Percentiles rank a stretch among this genome's conserved stretches.
Conservation (phyloP, 345 rosid genomes). For the Citrus glauca region DNA sequence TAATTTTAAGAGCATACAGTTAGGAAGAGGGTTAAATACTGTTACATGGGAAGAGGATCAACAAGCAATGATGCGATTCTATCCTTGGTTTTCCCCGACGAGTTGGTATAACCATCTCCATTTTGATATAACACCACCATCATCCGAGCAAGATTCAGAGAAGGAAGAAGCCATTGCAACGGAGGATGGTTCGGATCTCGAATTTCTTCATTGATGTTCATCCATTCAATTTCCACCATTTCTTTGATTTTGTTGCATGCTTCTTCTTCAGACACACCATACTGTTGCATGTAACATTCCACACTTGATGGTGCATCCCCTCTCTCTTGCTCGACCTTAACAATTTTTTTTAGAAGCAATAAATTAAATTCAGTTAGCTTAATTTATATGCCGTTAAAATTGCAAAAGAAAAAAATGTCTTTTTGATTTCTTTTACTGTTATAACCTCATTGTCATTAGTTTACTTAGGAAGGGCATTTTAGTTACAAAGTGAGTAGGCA, state of each 20-base stretch:
- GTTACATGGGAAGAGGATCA: background rate
- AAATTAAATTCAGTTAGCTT: too few relatives aligned
- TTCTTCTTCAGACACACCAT: slow-evolving; percentile 1
- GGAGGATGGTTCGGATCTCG: background rate
- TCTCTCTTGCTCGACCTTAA: slow-evolving; percentile 1
- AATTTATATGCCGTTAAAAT: too few relatives aligned
- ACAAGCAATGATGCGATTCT: background rate
- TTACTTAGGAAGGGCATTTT: too few relatives aligned
- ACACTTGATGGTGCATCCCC: slow-evolving; percentile 3
- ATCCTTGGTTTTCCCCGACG: background rate
- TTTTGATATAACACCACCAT: background rate
- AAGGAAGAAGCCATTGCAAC: background rate
- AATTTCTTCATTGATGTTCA: background rate
- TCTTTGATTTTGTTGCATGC: background rate
- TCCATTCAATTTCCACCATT: slow-evolving; percentile 1
- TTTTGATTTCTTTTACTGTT: too few relatives aligned
- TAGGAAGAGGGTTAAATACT: background rate
- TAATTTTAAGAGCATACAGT: too few relatives aligned
- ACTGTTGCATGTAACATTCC: background rate
- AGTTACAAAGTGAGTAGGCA: too few relatives aligned
- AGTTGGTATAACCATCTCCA: background rate
- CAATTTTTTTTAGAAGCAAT: background rate
- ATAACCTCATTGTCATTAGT: too few relatives aligned
- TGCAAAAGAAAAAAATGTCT: too few relatives aligned
- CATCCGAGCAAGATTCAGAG: slow-evolving; percentile 2